Evolutionary conservation across 2,329 filamentous ascomycete species (phyloP).

Genomic region (Endoconidiophora polonica): DNA sequence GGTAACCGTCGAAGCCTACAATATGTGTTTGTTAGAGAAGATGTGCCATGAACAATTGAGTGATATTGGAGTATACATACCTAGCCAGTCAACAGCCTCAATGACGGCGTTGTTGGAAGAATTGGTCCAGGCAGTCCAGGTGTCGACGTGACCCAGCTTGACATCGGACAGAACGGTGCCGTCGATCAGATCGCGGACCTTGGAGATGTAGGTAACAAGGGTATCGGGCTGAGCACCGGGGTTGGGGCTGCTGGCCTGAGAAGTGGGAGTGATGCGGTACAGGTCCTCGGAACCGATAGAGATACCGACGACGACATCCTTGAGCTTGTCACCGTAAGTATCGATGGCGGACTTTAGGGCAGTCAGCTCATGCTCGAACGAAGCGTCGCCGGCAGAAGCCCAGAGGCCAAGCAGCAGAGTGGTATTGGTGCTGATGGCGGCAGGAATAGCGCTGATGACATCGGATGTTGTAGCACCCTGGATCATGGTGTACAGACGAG

Average conservation of each 20-base stretch:
- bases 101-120: conserved; percentile 53
- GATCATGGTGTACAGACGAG: conserved; percentile 60
- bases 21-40: not conserved
- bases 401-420: conserved; percentile 69
- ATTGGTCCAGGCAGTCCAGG: conserved; percentile 70
- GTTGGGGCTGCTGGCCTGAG: conserved; percentile 44
- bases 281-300: conserved; percentile 78
- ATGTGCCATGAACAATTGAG: not conserved
- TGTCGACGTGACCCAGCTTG: conserved; percentile 72
- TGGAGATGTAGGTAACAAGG: conserved; percentile 52
- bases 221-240: conserved; percentile 44
- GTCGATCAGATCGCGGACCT: conserved; percentile 46
- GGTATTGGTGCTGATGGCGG: conserved; percentile 67
- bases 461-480: conserved; percentile 37
- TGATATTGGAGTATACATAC: conserved; percentile 1
- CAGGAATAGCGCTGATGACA: conserved; percentile 58
- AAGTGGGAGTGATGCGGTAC: conserved; percentile 60
- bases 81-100: conserved; percentile 57
- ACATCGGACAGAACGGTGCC: conserved; percentile 41
- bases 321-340: conserved; percentile 50
- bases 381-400: conserved; percentile 49
- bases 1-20: conserved; percentile 60
- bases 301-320: conserved; percentile 57
- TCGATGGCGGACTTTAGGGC: conserved; percentile 54
- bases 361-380: conserved; percentile 54